Evolutionary conservation across 768 basidiomycete species (phyloP), one percentile per base, ranked within the genome.

Genomic region (Kondoa malvinella): DNA sequence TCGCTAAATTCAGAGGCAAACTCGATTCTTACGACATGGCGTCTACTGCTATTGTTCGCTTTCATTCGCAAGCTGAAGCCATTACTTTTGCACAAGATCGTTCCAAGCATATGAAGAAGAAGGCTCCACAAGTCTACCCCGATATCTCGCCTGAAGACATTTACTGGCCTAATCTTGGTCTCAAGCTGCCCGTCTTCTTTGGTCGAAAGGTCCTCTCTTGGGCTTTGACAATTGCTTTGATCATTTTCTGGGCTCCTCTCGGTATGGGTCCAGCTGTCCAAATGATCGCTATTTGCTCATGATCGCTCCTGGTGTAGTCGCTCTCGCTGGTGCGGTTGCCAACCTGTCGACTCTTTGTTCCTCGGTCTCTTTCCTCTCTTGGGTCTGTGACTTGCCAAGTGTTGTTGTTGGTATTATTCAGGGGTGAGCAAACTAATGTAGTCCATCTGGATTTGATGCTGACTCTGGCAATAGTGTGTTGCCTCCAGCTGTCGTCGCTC

Each of bases 31-130:
- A 74, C 64, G 66, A 71, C 16, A 65, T 70, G 31, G 67, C 73
- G 56, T 66, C 65, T 32, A 66, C 67, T 1, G 74, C 68, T 4
- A 97, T 97, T 76, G 81, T 97, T 68, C 86, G 70, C n/a, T 97
- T 97, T 82, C 85, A 90, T 76, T 81, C 84, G 71, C 95, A 97
- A 80, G 87, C 95, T 69, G 87, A 89, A 1, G 92, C 92, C 17
- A 92, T 97, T 77, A 79, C 96, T 21, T 70, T 70, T 50, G 69
- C 63, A 1, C 69, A 70, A 56, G 25, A 31, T 58, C 31, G 59
- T 31, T 31, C 56, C 31, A 68, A 25, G 63, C 56, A 15, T 30
- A 32, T 17, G 68, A 56, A 26, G 15, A 64, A 30, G 50, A 65
- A 31, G 34, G 95, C 96, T 90, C 80, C 81, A 12, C 79, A 80